Base-by-base conservation (phyloP, 352 stramenopile species). In the Phytophthora niederhauseri region DNA sequence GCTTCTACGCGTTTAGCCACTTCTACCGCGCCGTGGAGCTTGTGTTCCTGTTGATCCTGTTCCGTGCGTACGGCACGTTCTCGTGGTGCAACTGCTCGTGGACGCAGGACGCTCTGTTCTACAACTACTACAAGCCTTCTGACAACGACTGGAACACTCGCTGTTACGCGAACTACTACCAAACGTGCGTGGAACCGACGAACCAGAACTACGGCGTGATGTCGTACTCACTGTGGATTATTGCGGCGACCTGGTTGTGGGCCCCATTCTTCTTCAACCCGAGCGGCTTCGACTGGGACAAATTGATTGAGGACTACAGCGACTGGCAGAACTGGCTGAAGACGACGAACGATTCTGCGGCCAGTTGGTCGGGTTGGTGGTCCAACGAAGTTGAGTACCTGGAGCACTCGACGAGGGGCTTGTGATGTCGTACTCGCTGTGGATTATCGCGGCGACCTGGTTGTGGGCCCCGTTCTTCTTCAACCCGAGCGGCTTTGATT, bases 21-120 rank as follows among this genome's bases (percentile, higher is more conserved):
- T 96, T 99, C 54, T 99, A 99, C 78, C 92, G 98, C 52, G 98
- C 95, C 36, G 93, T 99, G 15, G 98, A 99, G 75, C 79, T 99
- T 60, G 45, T 94, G 5, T 95, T 95, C 57, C 53, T 97, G 64
- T 73, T 95, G 24, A 72, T 97, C 5, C 53, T 94, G 57, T 97
- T 95, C 67, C 82, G 84, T 41, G 89, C 83, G 28, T 98, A 98
- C 26, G 90, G 98, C 17, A 96, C 98, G 30, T 95, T 99, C 34
- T 98, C 85, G 36, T 95, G 87, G 87, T 97, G 89, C 77, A 95
- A 95, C 64, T 96, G 89, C 64, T 93, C 86, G 34, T 96, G 89
- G 89, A 83, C 70, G 19, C 72, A 84, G 46, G 89, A 96, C 57
- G 66, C 68, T 0, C 24, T 78, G 17, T 96, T 95, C 52, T 96